These are phyloP conservation scores for Phaeodactylum tricornutum DNA, from an alignment of 108 stramenopile species.

Conservation along the genomic window DNA sequence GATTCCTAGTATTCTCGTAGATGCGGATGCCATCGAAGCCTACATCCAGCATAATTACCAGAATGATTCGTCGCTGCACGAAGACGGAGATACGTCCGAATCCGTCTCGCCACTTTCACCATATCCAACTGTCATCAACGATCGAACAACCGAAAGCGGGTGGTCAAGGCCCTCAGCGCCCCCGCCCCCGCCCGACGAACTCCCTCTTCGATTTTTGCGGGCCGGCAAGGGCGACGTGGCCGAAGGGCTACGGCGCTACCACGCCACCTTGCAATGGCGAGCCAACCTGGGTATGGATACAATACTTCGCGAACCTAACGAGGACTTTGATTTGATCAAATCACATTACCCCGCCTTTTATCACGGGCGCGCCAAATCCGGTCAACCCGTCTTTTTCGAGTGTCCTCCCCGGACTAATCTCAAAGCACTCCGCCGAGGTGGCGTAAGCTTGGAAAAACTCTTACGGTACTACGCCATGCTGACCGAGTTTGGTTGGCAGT, in stretches of 20 bases:
- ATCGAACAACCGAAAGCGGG: not conserved
- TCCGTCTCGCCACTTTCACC: too few relatives aligned
- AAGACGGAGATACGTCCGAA: too few relatives aligned
- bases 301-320: slow-evolving; percentile 40
- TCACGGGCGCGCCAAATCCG: slow-evolving; percentile 40
- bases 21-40: too few relatives aligned
- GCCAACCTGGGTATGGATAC: slow-evolving; percentile 45
- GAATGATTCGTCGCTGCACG: too few relatives aligned
- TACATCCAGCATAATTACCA: too few relatives aligned
- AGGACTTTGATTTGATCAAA: slow-evolving; percentile 47
- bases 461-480: slow-evolving; percentile 65
- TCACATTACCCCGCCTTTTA: slow-evolving; percentile 59
- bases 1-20: too few relatives aligned
- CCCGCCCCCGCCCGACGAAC: slow-evolving; percentile 10
- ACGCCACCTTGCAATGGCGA: slow-evolving; percentile 56
- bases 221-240: slow-evolving; percentile 54
- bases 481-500: slow-evolving; percentile 67
- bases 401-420: slow-evolving; percentile 57
- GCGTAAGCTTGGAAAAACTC: slow-evolving; percentile 31
- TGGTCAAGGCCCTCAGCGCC: not conserved
- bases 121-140: too few relatives aligned
- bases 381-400: slow-evolving; percentile 60
- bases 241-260: slow-evolving; percentile 47
- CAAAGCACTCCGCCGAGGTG: slow-evolving; percentile 33
- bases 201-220: slow-evolving; percentile 52